Percentiles rank a stretch among this genome's conserved stretches.
phyloP scores from a whole-genome alignment of 2,329 filamentous ascomycete species.

The Curvularia spicifera region DNA sequence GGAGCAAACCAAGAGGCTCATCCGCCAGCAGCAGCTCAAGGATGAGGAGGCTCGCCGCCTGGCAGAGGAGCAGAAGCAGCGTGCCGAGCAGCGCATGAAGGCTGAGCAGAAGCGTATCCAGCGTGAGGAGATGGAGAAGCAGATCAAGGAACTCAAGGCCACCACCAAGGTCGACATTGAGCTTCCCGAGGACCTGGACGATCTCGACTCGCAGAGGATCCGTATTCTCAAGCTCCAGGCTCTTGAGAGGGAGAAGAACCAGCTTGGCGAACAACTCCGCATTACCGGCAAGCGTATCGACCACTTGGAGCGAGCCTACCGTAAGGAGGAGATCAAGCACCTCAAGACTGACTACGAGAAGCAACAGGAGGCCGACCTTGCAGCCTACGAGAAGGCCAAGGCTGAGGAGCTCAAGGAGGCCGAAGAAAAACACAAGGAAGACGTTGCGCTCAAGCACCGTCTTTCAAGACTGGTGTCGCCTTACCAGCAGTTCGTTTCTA shows the following conservation, averaged over 20 bases:
- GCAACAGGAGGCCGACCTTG: conserved; percentile 79
- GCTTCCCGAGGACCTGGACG: conserved; percentile 78
- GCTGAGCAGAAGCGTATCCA: conserved; percentile 53
- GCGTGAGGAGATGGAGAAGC: conserved; percentile 71
- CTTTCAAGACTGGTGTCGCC: conserved; percentile 81
- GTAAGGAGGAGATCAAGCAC: conserved; percentile 94
- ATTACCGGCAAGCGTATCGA: conserved; percentile 95
- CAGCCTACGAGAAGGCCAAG: conserved; percentile 80
- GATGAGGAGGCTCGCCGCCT: conserved; percentile 90
- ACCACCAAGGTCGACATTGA: conserved; percentile 88
- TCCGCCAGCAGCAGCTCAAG: conserved; percentile 84
- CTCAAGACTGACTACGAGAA: conserved; percentile 81
- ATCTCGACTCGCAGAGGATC: conserved; percentile 66
- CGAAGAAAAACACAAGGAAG: conserved; percentile 88
- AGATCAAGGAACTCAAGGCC: conserved; percentile 93
- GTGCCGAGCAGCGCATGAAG: conserved; percentile 87
- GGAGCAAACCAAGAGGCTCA: conserved; percentile 84
- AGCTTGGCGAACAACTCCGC: conserved; percentile 87
- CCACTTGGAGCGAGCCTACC: conserved; percentile 94
- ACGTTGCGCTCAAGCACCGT: conserved; percentile 91
- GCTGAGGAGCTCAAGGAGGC: conserved; percentile 78
- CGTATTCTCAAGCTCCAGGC: conserved; percentile 94
- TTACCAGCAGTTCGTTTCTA: conserved; percentile 83
- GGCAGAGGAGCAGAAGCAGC: conserved; percentile 89
- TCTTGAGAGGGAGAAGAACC: conserved; percentile 97